phyloP scores from a whole-genome alignment of 2,329 filamentous ascomycete genomes.

The Diplodia intermedia region DNA sequence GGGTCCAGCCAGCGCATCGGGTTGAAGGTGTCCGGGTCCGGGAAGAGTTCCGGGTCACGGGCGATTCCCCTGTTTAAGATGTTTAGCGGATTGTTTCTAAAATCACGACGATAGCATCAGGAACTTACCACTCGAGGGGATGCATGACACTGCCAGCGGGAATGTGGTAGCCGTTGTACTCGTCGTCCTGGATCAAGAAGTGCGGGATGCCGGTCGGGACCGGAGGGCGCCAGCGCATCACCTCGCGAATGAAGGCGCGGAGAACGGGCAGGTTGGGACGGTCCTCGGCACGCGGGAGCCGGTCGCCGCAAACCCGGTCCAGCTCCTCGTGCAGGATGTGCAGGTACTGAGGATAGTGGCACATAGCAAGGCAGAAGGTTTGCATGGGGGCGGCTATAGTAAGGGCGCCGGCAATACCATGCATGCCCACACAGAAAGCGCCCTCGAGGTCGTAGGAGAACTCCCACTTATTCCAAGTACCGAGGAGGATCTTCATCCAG shows the following conservation, averaged over 20 bases:
- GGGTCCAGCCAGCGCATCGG: constrained; percentile 62
- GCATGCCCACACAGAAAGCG: constrained; percentile 56
- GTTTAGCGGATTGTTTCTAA: constrained; percentile 33
- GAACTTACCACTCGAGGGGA: constrained; percentile 52
- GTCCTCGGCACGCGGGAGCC: constrained; percentile 47
- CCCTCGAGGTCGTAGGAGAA: constrained; percentile 55
- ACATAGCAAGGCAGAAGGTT: constrained; percentile 56
- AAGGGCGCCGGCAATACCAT: constrained; percentile 55
- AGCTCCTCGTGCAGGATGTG: constrained; percentile 51
- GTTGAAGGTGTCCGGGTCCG: constrained; percentile 59
- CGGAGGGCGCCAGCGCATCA: constrained; percentile 54
- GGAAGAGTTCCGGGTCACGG: constrained; percentile 59
- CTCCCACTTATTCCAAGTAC: constrained; percentile 49
- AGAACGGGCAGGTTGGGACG: constrained; percentile 50
- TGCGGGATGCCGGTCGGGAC: constrained; percentile 61
- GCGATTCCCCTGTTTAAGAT: constrained; percentile 55
- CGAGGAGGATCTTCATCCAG: constrained; percentile 55
- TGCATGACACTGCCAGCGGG: constrained; percentile 60
- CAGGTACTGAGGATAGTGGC: constrained; percentile 53
- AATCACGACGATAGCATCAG: not conserved
- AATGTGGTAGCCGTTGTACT: constrained; percentile 64
- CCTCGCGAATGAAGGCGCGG: constrained; percentile 49
- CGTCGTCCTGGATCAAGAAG: constrained; percentile 60
- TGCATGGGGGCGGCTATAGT: constrained; percentile 57
- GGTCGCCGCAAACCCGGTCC: constrained; percentile 50